These are phyloP conservation scores for Rosa lucieae DNA, from an alignment of 306 rosid species.

Conservation along the genomic window DNA sequence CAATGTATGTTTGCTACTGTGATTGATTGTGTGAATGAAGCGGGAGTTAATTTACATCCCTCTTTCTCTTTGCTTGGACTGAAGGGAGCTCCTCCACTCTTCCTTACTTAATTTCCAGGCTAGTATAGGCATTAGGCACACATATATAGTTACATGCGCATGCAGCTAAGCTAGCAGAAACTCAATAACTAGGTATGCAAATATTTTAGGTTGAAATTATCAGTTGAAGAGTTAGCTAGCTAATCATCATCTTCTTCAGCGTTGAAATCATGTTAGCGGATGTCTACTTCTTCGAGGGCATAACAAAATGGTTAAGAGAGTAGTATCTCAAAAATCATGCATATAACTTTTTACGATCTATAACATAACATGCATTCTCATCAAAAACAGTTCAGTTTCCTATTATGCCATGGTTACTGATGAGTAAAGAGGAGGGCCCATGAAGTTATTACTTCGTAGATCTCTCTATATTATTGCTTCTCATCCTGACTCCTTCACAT, in stretches of 20 bases:
- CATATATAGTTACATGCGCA: not conserved
- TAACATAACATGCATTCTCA: not conserved
- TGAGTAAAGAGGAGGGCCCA: not conserved
- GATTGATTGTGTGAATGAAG: slow-evolving; percentile 59
- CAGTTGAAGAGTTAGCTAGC: not conserved
- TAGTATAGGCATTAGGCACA: not conserved
- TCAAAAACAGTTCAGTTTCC: not conserved
- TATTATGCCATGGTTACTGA: not conserved
- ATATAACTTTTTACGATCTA: not conserved
- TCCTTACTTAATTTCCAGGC: not conserved
- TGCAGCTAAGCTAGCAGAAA: not conserved
- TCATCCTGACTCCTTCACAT: not conserved
- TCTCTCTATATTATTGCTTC: not conserved
- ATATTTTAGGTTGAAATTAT: not conserved
- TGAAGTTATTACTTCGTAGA: not conserved
- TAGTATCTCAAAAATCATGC: not conserved
- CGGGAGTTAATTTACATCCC: slow-evolving; percentile 57
- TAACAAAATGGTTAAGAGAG: not conserved
- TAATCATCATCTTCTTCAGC: not conserved
- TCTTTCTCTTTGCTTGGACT: slow-evolving; percentile 63
- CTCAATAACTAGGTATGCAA: not conserved
- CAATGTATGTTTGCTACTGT: slow-evolving; percentile 25
- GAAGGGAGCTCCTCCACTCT: slow-evolving; percentile 56
- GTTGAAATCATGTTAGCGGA: not conserved
- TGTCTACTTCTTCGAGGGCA: not conserved